Evolutionary conservation across 2,329 filamentous ascomycete genomes (phyloP).

Genomic region (Fusarium torulosum): DNA sequence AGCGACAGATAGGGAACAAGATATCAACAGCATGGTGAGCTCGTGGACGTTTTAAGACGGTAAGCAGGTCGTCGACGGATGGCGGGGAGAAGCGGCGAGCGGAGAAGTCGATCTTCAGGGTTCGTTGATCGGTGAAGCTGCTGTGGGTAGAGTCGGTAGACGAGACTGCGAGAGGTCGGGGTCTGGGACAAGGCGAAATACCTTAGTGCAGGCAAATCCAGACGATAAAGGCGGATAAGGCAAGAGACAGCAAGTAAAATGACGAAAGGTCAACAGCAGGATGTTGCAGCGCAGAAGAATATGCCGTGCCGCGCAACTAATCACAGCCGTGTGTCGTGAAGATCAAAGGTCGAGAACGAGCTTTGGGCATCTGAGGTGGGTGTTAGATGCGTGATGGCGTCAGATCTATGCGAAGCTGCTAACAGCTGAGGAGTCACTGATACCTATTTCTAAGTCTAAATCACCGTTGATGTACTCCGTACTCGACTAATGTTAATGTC

Average conservation of each 20-base stretch:
- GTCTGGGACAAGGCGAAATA: constrained; percentile 22
- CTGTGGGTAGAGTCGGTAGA: constrained; percentile 27
- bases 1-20: constrained; percentile 27
- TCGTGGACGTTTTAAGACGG: constrained; percentile 23
- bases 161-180: constrained; percentile 15
- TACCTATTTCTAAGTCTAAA: constrained; percentile 24
- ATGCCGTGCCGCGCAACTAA: constrained; percentile 40
- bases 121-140: constrained; percentile 45
- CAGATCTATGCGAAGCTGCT: constrained; percentile 42
- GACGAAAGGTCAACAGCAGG: constrained; percentile 38
- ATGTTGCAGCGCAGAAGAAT: constrained; percentile 35
- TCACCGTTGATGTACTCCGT: background rate
- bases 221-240: constrained; percentile 10
- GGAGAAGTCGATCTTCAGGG: constrained; percentile 43
- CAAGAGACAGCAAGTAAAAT: constrained; percentile 34
- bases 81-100: constrained; percentile 23
- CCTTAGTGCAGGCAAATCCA: constrained; percentile 12
- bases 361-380: constrained; percentile 33
- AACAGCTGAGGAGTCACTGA: constrained; percentile 31
- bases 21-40: constrained; percentile 42
- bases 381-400: constrained; percentile 47
- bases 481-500: background rate
- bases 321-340: constrained; percentile 40
- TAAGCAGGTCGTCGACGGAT: constrained; percentile 23
- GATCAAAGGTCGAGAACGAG: constrained; percentile 35